phyloP scores from a whole-genome alignment of 305 asterid species.

The Fraxinus sp. region DNA sequence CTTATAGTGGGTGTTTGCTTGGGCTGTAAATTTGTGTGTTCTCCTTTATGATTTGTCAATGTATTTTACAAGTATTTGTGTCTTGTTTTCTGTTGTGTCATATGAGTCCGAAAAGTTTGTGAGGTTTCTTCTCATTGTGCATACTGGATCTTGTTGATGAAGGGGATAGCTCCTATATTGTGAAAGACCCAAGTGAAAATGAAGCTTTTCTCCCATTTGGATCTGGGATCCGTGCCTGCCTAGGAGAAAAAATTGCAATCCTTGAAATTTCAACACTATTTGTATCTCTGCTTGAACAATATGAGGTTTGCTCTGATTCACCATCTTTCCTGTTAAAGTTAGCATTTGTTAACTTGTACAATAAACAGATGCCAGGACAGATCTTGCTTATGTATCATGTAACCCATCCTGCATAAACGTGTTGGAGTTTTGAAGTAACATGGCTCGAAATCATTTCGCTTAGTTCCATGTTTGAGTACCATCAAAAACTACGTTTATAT shows the following conservation, averaged over 20 bases:
- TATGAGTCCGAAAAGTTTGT: background rate
- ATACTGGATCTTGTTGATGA: slow-evolving; percentile 13
- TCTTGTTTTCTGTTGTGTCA: background rate
- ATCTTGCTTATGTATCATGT: background rate
- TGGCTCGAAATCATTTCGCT: background rate
- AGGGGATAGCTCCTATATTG: slow-evolving; percentile 17
- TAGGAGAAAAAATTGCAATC: slow-evolving; percentile 42
- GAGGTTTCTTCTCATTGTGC: slow-evolving; percentile 6
- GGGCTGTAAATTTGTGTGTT: background rate
- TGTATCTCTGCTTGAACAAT: slow-evolving; percentile 34
- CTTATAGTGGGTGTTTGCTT: background rate
- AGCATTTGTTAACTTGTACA: slow-evolving; percentile 1
- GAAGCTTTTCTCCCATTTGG: slow-evolving; percentile 46
- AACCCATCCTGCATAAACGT: background rate
- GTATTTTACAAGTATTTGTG: background rate
- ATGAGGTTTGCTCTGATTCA: slow-evolving; percentile 30
- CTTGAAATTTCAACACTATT: slow-evolving; percentile 37
- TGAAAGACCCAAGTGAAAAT: slow-evolving; percentile 27
- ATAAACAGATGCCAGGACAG: background rate
- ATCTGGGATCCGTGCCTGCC: slow-evolving; percentile 46
- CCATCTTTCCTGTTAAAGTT: background rate
- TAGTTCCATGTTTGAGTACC: background rate
- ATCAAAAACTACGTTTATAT: background rate
- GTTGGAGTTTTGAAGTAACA: background rate
- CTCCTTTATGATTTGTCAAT: background rate